Evolutionary conservation across 2,329 filamentous ascomycete genomes (phyloP).

Genomic region (Calonectria crousiana): DNA sequence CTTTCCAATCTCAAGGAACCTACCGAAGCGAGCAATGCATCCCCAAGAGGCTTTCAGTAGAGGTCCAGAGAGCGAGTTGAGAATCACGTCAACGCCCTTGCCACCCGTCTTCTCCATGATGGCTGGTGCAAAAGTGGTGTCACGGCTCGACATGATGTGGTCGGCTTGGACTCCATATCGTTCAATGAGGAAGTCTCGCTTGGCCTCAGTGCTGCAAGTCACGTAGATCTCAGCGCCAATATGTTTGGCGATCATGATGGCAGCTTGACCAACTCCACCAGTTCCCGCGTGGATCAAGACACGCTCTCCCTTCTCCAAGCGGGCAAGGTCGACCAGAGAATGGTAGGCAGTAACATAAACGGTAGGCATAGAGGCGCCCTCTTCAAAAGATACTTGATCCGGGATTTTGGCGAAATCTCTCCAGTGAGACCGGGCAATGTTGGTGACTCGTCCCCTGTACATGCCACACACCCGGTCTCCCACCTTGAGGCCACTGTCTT

Average conservation of each 20-base stretch:
- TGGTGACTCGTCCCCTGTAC: background rate
- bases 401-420: background rate
- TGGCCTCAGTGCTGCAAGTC: background rate
- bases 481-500: background rate
- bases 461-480: background rate
- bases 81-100: background rate
- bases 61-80: background rate
- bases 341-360: background rate
- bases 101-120: background rate
- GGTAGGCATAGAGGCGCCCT: background rate
- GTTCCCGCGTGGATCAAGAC: conserved; percentile 1
- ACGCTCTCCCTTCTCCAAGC: background rate
- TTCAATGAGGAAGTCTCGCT: background rate
- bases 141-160: background rate
- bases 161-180: background rate
- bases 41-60: background rate
- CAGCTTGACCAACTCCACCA: background rate
- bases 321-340: background rate
- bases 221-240: background rate
- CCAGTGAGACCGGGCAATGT: background rate
- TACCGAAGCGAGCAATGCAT: background rate
- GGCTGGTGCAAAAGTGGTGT: background rate
- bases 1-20: conserved; percentile 4
- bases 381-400: background rate
- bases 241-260: background rate